phyloP scores from a whole-genome alignment of 1,139 yeast species.

The Candida dubliniensis region DNA sequence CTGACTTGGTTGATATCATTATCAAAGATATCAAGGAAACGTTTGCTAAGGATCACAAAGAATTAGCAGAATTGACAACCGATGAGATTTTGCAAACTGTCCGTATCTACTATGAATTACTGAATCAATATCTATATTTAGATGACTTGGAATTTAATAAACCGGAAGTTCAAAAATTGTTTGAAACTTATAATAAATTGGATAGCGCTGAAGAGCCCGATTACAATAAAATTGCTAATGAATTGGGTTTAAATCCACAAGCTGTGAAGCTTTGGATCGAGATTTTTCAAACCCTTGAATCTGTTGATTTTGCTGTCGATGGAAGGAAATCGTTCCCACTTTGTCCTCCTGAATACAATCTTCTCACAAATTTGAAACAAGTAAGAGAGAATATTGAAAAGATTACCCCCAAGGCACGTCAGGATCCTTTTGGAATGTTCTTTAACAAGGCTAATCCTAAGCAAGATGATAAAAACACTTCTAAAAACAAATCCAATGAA shows the following conservation, averaged over 20 bases:
- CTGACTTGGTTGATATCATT: conserved; percentile 4
- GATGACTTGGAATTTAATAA: conserved; percentile 33
- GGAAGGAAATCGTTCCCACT: conserved; percentile 26
- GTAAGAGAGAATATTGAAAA: conserved; percentile 3
- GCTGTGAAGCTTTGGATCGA: conserved; percentile 33
- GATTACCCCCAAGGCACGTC: neutral
- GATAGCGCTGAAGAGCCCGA: conserved; percentile 12
- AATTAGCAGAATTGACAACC: conserved; percentile 14
- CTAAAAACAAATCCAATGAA: conserved; percentile 8
- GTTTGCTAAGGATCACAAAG: conserved; percentile 5
- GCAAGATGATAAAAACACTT: conserved; percentile 12
- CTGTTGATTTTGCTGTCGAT: conserved; percentile 30
- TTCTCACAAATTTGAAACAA: conserved; percentile 7
- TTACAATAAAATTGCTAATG: conserved; percentile 16
- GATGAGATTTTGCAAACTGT: conserved; percentile 31
- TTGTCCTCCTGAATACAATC: conserved; percentile 32
- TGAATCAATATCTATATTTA: conserved; percentile 30
- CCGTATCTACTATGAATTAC: conserved; percentile 31
- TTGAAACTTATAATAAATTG: conserved; percentile 19
- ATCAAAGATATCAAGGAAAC: conserved; percentile 9
- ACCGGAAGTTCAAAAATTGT: conserved; percentile 24
- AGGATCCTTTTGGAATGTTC: conserved; percentile 2
- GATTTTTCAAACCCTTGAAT: conserved; percentile 29
- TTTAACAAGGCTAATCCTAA: conserved; percentile 9
- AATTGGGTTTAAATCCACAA: conserved; percentile 16